phyloP scores from a whole-genome alignment of 2,329 filamentous ascomycete genomes.

The Hypoxylon sp. region DNA sequence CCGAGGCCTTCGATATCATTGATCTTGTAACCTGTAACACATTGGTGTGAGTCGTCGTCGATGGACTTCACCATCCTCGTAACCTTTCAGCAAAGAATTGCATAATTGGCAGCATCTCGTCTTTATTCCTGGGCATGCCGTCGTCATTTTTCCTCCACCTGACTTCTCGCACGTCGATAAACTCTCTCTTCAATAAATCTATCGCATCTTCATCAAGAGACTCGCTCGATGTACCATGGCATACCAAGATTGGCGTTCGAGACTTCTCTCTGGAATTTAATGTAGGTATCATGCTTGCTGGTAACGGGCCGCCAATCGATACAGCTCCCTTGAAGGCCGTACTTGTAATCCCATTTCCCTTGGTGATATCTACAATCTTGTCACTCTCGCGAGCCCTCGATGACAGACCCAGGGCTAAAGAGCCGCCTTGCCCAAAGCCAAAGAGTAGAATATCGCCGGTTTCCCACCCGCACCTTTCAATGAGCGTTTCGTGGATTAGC shows the following conservation, averaged over 20 bases:
- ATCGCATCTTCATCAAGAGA: constrained; percentile 71
- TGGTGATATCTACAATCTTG: constrained; percentile 56
- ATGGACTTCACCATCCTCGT: constrained; percentile 47
- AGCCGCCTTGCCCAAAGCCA: constrained; percentile 78
- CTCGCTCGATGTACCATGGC: constrained; percentile 66
- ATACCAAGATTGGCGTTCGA: constrained; percentile 75
- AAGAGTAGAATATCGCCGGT: constrained; percentile 73
- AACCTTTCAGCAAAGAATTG: constrained; percentile 81
- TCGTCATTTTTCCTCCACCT: constrained; percentile 81
- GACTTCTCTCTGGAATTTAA: constrained; percentile 67
- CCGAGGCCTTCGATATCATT: not conserved
- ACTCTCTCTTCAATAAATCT: constrained; percentile 75
- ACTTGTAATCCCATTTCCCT: constrained; percentile 26
- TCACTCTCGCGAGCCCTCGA: constrained; percentile 59
- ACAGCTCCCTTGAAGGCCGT: constrained; percentile 69
- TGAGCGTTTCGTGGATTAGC: constrained; percentile 66
- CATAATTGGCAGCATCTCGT: constrained; percentile 94
- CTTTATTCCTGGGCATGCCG: constrained; percentile 84
- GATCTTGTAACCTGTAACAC: not conserved
- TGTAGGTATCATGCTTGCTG: constrained; percentile 65
- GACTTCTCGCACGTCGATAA: constrained; percentile 76
- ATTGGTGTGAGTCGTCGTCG: no score
- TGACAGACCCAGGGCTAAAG: constrained; percentile 71
- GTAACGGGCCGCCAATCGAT: constrained; percentile 73
- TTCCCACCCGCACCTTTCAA: constrained; percentile 72